Evolutionary conservation across 208 protist genomes (phyloP), one percentile per base, ranked within the genome.

Genomic region (Eutreptiella sp.): DNA sequence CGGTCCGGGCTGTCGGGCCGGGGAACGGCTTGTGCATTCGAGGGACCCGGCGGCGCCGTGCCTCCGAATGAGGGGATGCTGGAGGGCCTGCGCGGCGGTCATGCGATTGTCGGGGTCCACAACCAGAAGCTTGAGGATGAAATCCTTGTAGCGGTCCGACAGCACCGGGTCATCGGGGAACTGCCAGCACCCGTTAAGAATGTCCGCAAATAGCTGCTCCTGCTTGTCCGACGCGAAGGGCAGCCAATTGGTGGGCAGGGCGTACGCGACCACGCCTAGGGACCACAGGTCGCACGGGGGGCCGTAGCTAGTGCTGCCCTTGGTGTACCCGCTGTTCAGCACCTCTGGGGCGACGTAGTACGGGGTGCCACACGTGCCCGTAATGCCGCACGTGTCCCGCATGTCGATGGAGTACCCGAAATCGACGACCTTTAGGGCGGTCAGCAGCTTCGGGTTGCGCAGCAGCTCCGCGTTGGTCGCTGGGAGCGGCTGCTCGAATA

Each of bases 41-140:
- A n/a, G n/a, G n/a, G n/a, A n/a, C n/a, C n/a, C n/a, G n/a, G n/a
- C n/a, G n/a, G n/a, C n/a, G n/a, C n/a, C n/a, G n/a, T n/a, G n/a
- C n/a, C n/a, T n/a, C n/a, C n/a, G n/a, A n/a, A n/a, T n/a, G n/a
- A n/a, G n/a, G n/a, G 72, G 71, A 45, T 92, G 86, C 53, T 82
- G 80, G 7, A 92, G 70, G 0, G 86, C 81, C 11, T 92, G 81
- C 4, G 66, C 69, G 9, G 86, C 86, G n/a, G 73, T 92, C 62
- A 85, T 53, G 28, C 86, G 76, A 34, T 73, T 73, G 46, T 75
- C 70, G 24, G 81, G 75, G 53, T 92, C 86, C 16, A 57, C 53
- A 0, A 62, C 55, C n/a, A 92, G 78, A 0, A 92, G 68, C 34
- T 79, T 76, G 2, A 67, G 57, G 48, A 92, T 78, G 50, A 92